These are phyloP conservation scores for Suillus variegatus DNA, from an alignment of 768 basidiomycete genomes.

Conservation along the genomic window DNA sequence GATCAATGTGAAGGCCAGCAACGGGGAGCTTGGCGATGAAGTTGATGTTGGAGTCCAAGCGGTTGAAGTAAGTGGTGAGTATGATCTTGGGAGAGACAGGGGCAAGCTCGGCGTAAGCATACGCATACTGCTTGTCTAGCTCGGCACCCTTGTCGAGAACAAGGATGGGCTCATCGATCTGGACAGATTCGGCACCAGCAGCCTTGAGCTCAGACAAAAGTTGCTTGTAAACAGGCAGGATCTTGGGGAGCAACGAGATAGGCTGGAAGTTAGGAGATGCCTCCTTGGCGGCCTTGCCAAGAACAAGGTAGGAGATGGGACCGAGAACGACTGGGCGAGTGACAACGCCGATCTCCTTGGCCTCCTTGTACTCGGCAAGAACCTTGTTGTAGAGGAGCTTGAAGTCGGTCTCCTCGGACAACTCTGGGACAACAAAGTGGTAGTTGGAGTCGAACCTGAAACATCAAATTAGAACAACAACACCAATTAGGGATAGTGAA, in stretches of 20 bases:
- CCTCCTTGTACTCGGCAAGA: conserved; percentile 92
- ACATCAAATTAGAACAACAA: conserved; percentile 10
- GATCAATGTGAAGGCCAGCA: conserved; percentile 93
- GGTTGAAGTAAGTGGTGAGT: conserved; percentile 95
- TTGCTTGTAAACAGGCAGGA: conserved; percentile 90
- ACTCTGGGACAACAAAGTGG: conserved; percentile 97
- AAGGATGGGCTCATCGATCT: conserved; percentile 96
- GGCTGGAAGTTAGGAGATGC: conserved; percentile 85
- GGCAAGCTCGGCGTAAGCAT: conserved; percentile 79
- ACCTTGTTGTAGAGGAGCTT: conserved; percentile 96
- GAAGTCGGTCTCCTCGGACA: conserved; percentile 89
- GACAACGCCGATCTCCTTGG: conserved; percentile 81
- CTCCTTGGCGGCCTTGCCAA: conserved; percentile 89
- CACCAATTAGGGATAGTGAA: not conserved
- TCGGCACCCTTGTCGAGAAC: conserved; percentile 83
- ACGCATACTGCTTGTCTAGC: conserved; percentile 77
- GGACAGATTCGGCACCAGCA: conserved; percentile 92
- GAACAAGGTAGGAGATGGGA: conserved; percentile 91
- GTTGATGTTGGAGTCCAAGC: conserved; percentile 88
- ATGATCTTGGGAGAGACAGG: conserved; percentile 89
- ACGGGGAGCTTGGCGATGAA: conserved; percentile 92
- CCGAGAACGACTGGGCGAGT: conserved; percentile 97
- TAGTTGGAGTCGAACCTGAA: conserved; percentile 97
- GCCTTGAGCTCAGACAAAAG: conserved; percentile 89
- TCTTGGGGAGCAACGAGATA: conserved; percentile 84